Evolutionary conservation across 2,329 filamentous ascomycete species (phyloP).

Genomic region (Phialophora chinensis): DNA sequence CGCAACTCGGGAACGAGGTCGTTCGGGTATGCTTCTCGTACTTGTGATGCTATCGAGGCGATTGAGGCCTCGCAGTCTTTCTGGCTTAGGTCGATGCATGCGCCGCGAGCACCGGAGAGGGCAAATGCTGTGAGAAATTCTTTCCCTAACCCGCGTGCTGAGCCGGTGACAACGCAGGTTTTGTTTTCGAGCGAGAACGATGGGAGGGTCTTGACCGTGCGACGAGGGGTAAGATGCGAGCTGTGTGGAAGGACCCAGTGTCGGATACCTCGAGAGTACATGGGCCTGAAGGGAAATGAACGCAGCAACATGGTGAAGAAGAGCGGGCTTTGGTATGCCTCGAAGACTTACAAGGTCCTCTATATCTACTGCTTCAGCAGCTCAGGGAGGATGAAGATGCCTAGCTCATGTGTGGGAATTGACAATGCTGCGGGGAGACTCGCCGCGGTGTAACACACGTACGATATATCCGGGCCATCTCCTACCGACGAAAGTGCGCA

Average conservation of each 20-base stretch:
- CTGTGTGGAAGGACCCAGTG: not conserved
- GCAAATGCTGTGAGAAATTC: slow-evolving; percentile 44
- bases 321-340: not conserved
- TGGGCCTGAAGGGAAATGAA: not conserved
- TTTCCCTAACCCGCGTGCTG: slow-evolving; percentile 43
- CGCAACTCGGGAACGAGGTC: slow-evolving; percentile 43
- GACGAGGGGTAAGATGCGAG: not conserved
- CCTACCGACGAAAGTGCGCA: not conserved
- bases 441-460: not conserved
- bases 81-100: slow-evolving; percentile 44
- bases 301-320: not conserved
- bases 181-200: slow-evolving; percentile 39
- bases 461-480: not conserved
- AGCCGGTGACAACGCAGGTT: slow-evolving; percentile 38
- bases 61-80: slow-evolving; percentile 41
- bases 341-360: not conserved
- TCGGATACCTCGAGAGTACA: not conserved
- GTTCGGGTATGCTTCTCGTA: slow-evolving; percentile 34
- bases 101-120: slow-evolving; percentile 43
- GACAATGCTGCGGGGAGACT: not conserved
- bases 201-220: slow-evolving; percentile 33
- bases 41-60: slow-evolving; percentile 42
- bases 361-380: not conserved
- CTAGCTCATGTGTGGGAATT: not conserved
- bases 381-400: not conserved